A percentile compares a stretch with the other conserved stretches of the same genome.
Conservation (phyloP, 208 protist species). For the Acanthamoeba sp. region DNA sequence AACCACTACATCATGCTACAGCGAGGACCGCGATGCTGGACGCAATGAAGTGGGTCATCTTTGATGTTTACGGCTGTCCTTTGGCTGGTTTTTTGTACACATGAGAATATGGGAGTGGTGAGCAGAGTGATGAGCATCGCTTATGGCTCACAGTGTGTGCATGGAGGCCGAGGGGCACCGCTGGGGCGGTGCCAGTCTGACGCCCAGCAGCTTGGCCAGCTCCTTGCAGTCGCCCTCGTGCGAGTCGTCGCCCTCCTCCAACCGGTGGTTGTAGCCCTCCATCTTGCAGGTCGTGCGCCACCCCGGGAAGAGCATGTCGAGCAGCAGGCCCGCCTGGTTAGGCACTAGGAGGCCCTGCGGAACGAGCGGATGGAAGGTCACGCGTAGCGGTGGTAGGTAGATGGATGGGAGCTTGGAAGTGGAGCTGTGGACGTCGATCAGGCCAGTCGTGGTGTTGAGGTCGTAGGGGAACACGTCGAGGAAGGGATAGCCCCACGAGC, state of each 20-base stretch:
- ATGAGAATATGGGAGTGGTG: too few species aligned
- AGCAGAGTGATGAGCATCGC: too few species aligned
- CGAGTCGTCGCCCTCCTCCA: neutral
- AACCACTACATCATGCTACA: too few species aligned
- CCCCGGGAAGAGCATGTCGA: neutral
- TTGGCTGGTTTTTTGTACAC: too few species aligned
- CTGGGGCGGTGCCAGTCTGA: neutral
- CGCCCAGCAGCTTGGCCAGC: neutral
- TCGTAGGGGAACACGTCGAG: conserved; percentile 25
- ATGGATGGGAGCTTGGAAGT: neutral
- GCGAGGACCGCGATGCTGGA: too few species aligned
- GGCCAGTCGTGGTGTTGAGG: neutral
- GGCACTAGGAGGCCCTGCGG: neutral
- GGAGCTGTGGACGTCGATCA: neutral
- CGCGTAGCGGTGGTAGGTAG: neutral
- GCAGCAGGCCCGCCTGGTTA: neutral
- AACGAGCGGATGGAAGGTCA: neutral
- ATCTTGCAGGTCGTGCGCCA: neutral
- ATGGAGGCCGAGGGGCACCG: conserved; percentile 23
- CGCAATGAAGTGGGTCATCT: too few species aligned
- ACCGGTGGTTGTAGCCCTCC: neutral
- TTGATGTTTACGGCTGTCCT: too few species aligned
- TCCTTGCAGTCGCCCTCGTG: neutral
- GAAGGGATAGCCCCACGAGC: neutral
- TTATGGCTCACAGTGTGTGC: neutral